These are phyloP conservation scores for Sporisorium reilianum DNA, from an alignment of 1,284 basidiomycete species.

Conservation along the genomic window DNA sequence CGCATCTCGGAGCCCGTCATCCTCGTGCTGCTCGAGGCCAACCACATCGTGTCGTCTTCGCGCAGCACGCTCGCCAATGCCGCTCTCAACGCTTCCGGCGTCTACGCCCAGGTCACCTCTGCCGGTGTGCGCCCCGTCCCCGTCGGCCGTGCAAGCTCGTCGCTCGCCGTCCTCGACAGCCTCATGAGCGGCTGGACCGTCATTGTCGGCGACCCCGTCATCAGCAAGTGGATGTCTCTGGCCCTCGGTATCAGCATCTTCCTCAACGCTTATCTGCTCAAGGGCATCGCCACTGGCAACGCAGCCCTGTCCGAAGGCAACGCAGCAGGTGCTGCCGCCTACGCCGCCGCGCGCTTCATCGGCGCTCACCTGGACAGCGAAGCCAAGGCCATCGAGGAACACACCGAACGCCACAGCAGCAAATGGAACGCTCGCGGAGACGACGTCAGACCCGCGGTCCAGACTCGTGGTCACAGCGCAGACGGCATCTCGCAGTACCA, in stretches of 20 bases:
- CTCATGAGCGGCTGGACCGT: slow-evolving; percentile 94
- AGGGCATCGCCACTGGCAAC: slow-evolving; percentile 74
- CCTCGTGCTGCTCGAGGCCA: slow-evolving; percentile 77
- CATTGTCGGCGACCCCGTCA: slow-evolving; percentile 93
- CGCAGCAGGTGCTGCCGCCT: slow-evolving; percentile 66
- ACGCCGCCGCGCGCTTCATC: slow-evolving; percentile 67
- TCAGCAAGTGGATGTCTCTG: slow-evolving; percentile 95
- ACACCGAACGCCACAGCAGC: slow-evolving; percentile 27
- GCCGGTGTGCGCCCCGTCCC: slow-evolving; percentile 25
- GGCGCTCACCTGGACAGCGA: slow-evolving; percentile 64
- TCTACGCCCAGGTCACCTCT: slow-evolving; percentile 32
- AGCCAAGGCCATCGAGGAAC: slow-evolving; percentile 43
- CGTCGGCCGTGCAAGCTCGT: slow-evolving; percentile 41
- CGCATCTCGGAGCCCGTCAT: slow-evolving; percentile 72
- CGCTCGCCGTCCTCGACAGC: slow-evolving; percentile 75
- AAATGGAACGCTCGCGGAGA: slow-evolving; percentile 38
- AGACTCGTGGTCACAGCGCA: slow-evolving; percentile 32
- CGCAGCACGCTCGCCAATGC: slow-evolving; percentile 53
- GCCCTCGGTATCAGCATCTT: slow-evolving; percentile 87
- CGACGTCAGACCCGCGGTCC: slow-evolving; percentile 11
- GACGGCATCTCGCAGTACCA: slow-evolving; percentile 66
- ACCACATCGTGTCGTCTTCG: slow-evolving; percentile 31
- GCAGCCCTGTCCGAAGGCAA: slow-evolving; percentile 66
- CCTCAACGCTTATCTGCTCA: slow-evolving; percentile 93
- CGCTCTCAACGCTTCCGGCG: slow-evolving; percentile 60